Evolutionary conservation across 495 filamentous ascomycete species (phyloP).

Genomic region (Talaromyces proteolyticus): DNA sequence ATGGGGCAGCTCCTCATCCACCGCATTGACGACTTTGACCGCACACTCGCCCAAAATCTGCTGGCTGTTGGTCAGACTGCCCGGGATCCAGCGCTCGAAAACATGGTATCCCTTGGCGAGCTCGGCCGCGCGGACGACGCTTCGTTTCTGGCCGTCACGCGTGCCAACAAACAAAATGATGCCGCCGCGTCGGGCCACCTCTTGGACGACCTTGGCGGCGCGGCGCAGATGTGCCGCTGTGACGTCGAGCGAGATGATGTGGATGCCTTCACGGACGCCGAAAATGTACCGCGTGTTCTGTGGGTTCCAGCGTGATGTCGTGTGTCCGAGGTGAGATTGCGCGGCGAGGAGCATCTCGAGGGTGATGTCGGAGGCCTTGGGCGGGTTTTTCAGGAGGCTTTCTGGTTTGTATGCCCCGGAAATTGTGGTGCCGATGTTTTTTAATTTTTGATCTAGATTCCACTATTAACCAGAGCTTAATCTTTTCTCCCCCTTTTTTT

Average conservation of each 20-base stretch:
- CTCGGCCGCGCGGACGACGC: conserved; percentile 75
- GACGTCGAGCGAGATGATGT: conserved; percentile 87
- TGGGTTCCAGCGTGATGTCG: conserved; percentile 91
- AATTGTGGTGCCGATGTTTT: conserved; percentile 23
- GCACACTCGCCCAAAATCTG: conserved; percentile 67
- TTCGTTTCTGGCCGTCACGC: conserved; percentile 66
- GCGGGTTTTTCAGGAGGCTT: conserved; percentile 62
- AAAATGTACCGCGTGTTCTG: conserved; percentile 93
- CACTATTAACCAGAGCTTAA: background rate
- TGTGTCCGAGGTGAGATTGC: conserved; percentile 87
- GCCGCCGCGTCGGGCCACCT: conserved; percentile 76
- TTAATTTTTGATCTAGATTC: conserved; percentile 23
- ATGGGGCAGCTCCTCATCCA: conserved; percentile 58
- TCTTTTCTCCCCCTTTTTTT: no score
- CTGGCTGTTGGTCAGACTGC: conserved; percentile 86
- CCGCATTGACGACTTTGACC: conserved; percentile 63
- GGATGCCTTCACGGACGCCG: conserved; percentile 81
- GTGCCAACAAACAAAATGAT: conserved; percentile 90
- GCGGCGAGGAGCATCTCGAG: conserved; percentile 89
- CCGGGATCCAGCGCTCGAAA: conserved; percentile 91
- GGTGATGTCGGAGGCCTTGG: conserved; percentile 69
- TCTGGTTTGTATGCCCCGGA: conserved; percentile 55
- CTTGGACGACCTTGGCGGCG: conserved; percentile 82
- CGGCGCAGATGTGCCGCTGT: conserved; percentile 85
- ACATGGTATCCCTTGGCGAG: conserved; percentile 77